phyloP scores from a whole-genome alignment of 2,329 filamentous ascomycete genomes.

The Pyricularia pennisetigena region DNA sequence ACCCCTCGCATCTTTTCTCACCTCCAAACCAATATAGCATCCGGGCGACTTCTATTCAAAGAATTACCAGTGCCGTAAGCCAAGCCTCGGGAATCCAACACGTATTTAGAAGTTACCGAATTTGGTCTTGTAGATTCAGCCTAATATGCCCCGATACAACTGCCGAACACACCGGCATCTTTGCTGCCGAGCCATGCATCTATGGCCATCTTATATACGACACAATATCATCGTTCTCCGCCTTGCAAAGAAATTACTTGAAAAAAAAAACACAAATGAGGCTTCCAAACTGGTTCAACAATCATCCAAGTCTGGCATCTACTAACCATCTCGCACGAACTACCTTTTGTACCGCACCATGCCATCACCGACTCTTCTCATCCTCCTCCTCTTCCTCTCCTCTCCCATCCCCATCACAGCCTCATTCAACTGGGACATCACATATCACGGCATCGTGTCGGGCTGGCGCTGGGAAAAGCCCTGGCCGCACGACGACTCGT shows the following conservation, averaged over 20 bases:
- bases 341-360: neutral
- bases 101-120: neutral
- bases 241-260: neutral
- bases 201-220: neutral
- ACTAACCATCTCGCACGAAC: too few relatives aligned
- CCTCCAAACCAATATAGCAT: neutral
- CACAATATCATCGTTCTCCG: neutral
- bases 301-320: too few relatives aligned
- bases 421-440: constrained; percentile 18
- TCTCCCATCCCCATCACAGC: neutral
- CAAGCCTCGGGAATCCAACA: neutral
- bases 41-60: too few relatives aligned
- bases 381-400: neutral
- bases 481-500: constrained; percentile 19
- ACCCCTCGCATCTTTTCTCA: neutral
- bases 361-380: neutral
- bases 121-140: neutral
- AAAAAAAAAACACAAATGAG: too few relatives aligned
- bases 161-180: neutral
- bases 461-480: constrained; percentile 20
- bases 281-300: too few relatives aligned
- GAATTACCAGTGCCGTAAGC: neutral
- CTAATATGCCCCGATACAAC: neutral
- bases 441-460: constrained; percentile 16
- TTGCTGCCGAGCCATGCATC: neutral